These are phyloP conservation scores for Cicer cuneatum DNA, from an alignment of 306 rosid genomes.

Conservation along the genomic window DNA sequence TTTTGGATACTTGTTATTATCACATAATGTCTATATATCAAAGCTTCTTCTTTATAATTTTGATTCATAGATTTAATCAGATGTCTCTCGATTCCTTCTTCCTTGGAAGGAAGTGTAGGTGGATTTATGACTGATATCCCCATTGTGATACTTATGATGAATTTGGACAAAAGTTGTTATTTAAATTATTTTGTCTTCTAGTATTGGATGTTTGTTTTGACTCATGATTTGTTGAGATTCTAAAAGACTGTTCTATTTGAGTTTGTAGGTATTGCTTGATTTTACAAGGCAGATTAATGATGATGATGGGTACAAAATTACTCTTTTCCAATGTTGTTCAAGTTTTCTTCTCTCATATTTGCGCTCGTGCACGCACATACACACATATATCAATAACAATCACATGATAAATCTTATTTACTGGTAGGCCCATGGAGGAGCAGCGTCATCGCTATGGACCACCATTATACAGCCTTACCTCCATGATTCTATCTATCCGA, in stretches of 20 bases:
- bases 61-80: neutral
- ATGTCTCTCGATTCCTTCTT: neutral
- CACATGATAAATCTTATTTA: slow-evolving; percentile 37
- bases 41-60: neutral
- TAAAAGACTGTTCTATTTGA: slow-evolving; percentile 39
- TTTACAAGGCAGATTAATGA: slow-evolving; percentile 83
- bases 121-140: slow-evolving; percentile 29
- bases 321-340: slow-evolving; percentile 33
- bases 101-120: slow-evolving; percentile 19
- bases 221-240: slow-evolving; percentile 24
- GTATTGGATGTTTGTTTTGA: neutral
- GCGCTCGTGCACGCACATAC: neutral
- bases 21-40: neutral
- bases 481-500: slow-evolving; percentile 68
- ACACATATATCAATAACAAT: neutral
- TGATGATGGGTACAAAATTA: slow-evolving; percentile 77
- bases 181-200: slow-evolving; percentile 32
- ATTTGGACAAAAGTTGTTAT: slow-evolving; percentile 28
- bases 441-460: slow-evolving; percentile 97
- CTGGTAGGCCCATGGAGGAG: slow-evolving; percentile 95
- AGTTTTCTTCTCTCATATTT: slow-evolving; percentile 34
- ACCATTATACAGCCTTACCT: slow-evolving; percentile 81
- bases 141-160: slow-evolving; percentile 25
- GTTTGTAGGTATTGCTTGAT: slow-evolving; percentile 87
- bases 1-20: neutral